Evolutionary conservation across 805 yeast genomes (phyloP).

Genomic region (Saccharomycodes ludwigii): DNA sequence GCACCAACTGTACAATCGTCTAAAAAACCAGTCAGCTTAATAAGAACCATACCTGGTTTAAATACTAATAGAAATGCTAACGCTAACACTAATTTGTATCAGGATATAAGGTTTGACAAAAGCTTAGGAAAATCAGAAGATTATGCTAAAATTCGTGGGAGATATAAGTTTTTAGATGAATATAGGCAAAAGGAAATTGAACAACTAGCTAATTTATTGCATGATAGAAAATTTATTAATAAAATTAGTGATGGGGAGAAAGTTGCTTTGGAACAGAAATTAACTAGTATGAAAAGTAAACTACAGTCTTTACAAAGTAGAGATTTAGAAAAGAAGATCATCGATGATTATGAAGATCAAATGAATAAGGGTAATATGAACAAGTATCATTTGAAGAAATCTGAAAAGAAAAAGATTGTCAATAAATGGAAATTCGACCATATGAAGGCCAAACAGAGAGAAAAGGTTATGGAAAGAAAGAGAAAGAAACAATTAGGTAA

Average conservation of each 20-base stretch:
- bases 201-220: slow-evolving; percentile 43
- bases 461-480: slow-evolving; percentile 76
- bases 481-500: slow-evolving; percentile 75
- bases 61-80: slow-evolving; percentile 21
- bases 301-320: slow-evolving; percentile 57
- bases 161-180: slow-evolving; percentile 77
- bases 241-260: slow-evolving; percentile 32
- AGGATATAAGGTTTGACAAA: slow-evolving; percentile 84
- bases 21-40: slow-evolving; percentile 52
- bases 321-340: slow-evolving; percentile 59
- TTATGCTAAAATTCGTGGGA: slow-evolving; percentile 48
- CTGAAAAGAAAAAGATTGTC: slow-evolving; percentile 60
- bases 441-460: slow-evolving; percentile 62
- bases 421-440: slow-evolving; percentile 68
- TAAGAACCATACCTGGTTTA: slow-evolving; percentile 68
- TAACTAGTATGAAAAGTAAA: slow-evolving; percentile 57
- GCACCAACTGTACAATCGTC: slow-evolving; percentile 79
- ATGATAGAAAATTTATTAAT: slow-evolving; percentile 36
- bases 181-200: slow-evolving; percentile 66
- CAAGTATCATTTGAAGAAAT: slow-evolving; percentile 48
- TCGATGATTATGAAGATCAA: slow-evolving; percentile 45
- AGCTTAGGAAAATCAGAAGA: slow-evolving; percentile 82
- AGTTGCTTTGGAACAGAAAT: slow-evolving; percentile 38
- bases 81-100: slow-evolving; percentile 32
- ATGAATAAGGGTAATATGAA: slow-evolving; percentile 40